phyloP scores from a whole-genome alignment of 495 filamentous ascomycete species.

The Evansstolkia leycettana region DNA sequence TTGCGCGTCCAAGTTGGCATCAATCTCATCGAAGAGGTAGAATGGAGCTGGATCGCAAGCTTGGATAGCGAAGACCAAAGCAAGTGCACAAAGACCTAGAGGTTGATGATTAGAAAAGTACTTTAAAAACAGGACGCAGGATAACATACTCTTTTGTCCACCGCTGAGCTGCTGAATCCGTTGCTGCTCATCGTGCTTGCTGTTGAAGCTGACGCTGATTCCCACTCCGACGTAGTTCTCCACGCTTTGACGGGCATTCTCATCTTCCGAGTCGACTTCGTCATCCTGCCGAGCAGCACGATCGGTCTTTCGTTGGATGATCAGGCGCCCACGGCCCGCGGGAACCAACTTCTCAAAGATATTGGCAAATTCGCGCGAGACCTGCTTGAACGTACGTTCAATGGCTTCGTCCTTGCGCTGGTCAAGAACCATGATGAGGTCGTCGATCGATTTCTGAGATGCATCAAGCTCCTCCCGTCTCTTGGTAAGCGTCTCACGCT shows the following conservation, averaged over 20 bases:
- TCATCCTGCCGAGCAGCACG: slow-evolving; percentile 46
- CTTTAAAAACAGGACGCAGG: too few relatives aligned
- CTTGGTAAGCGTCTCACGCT: slow-evolving; percentile 70
- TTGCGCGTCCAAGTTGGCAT: slow-evolving; percentile 95
- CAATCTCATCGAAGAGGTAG: slow-evolving; percentile 98
- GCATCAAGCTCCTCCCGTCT: slow-evolving; percentile 76
- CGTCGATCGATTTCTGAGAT: slow-evolving; percentile 73
- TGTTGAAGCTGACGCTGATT: slow-evolving; percentile 98
- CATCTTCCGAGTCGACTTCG: slow-evolving; percentile 55
- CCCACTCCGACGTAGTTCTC: slow-evolving; percentile 97
- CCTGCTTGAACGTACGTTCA: slow-evolving; percentile 96
- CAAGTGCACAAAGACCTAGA: slow-evolving; percentile 81
- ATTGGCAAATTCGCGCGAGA: slow-evolving; percentile 77
- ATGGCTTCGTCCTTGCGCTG: slow-evolving; percentile 89
- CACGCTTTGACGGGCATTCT: slow-evolving; percentile 49
- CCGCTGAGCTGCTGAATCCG: slow-evolving; percentile 93
- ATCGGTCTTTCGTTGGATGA: slow-evolving; percentile 88
- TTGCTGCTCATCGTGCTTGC: slow-evolving; percentile 95
- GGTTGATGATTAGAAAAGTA: slow-evolving; percentile 11
- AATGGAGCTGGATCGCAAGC: slow-evolving; percentile 95
- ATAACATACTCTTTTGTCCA: slow-evolving; percentile 94
- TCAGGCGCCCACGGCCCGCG: slow-evolving; percentile 76
- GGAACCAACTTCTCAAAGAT: slow-evolving; percentile 95
- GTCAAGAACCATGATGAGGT: slow-evolving; percentile 83
- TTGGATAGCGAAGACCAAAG: slow-evolving; percentile 97